Evolutionary conservation across 208 protist species (phyloP), one percentile per base, ranked within the genome.

Genomic region (Lotmaria passim): DNA sequence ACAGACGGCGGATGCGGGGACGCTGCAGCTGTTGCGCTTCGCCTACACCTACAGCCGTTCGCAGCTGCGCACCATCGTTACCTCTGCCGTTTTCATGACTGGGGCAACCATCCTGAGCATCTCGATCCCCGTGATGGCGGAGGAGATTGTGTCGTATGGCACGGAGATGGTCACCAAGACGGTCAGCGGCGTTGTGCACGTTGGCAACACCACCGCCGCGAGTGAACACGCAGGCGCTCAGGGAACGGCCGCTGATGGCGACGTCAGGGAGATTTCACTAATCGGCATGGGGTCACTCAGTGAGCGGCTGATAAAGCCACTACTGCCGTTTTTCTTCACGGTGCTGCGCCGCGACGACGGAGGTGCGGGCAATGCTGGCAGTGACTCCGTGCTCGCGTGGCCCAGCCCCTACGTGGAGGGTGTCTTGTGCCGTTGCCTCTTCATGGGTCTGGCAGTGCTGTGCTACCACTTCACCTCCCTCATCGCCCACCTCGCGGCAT

Each of bases 391-490:
- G 7, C 23, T 36, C 6, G 48, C 34, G 5, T 57, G 31, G 51
- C 67, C 34, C 6, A 48, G 36, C n/a, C 55, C 69, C 0, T 78
- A 78, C 61, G 61, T 65, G 3, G 59, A 75, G 21, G 75, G 75
- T 0, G 65, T 91, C 28, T 21, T 90, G 2, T 72, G 66, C 30
- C 83, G 79, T 33, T 82, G 82, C 48, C 31, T 83, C 0, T 53
- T 91, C 11, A 79, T 91, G 75, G 60, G 73, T 0, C 38, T 63
- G 19, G 41, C 63, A 6, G 73, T 91, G 12, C 10, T 83, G 3
- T 31, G 59, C 31, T 90, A 90, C 60, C 83, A 91, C 50, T 33
- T 70, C 8, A 59, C 69, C 26, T 93, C 85, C 34, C 74, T 91
- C 33, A 3, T 75, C 5, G 81, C 78, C 0, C 85, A 93, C 59